Base-by-base conservation (phyloP, 768 basidiomycete species). In the Trametes elegans region DNA sequence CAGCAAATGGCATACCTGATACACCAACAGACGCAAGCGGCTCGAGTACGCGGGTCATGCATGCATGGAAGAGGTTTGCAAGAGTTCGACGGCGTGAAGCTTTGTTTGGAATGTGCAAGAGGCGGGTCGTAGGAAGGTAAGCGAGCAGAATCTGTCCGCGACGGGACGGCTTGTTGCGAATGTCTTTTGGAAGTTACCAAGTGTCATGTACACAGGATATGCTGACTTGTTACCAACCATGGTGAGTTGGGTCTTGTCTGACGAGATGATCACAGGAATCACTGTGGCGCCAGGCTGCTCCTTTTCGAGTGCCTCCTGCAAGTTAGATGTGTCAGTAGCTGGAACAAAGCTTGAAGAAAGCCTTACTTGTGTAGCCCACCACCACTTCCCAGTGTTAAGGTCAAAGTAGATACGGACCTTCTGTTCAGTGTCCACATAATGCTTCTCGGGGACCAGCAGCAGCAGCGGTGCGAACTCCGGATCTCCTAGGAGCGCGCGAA, bases 301-400 rank as follows among this genome's bases (percentile, higher is more conserved):
- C 23, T 53, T 40, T 16, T 68, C 62, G 7, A 69, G 53, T 2
- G 46, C 36, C 3, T 21, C 36, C 60, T 66, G 39, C 4, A 9
- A 3, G 40, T 5, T 38, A 24, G 32, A 7, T 16, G 27, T 10
- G 14, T 10, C 7, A 41, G 36, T 32, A 49, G 47, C 18, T 1
- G 8, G 45, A 3, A 40, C 14, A 40, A 26, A 26, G 8, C 7
- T 31, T 32, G 16, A 38, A n/a, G 5, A n/a, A n/a, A n/a, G 26
- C 8, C 68, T 24, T 56, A 79, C 79, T 68, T 80, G 79, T 1
- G 69, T 73, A 9, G 43, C 42, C 78, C 79, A 80, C 80, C 79
- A 80, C 80, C 80, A 82, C 41, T 72, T 69, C 0, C 74, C 77
- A 0, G 76, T 80, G 36, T 78, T 67, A 71, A 80, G 73, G 40